Base-by-base conservation (phyloP, 495 filamentous ascomycete genomes). In the Hypomontagnella monticulosa region DNA sequence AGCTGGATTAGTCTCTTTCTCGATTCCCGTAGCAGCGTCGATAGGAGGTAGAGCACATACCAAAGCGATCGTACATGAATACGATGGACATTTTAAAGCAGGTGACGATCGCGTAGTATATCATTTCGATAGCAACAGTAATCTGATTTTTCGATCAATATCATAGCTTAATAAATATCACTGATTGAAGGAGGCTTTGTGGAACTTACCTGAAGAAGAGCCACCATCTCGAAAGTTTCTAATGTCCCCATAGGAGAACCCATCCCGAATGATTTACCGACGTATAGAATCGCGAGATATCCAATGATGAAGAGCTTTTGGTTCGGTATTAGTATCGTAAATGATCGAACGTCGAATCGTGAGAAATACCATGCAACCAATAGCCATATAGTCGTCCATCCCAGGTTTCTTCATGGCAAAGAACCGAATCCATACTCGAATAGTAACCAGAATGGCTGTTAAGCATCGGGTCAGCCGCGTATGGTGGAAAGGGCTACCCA, bases 71-170 rank as follows among this genome's bases (percentile, higher is more conserved):
- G 48, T 84, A 84, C 56, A 80, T 79, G 47, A 77, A 71, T 0
- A 84, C 61, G 44, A 84, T 84, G 1, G 81, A 84, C 2, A 68
- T 50, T 60, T 84, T 84, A 63, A 84, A 73, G 32, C 66, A 74
- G 23, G 67, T 71, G 18, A 82, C 19, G 20, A 70, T 54, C 14
- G 66, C 57, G 48, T 80, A 81, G 64, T 84, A 84, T 33, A 77
- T 73, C 30, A 78, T 64, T 42, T 84, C 69, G 38, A 84, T 79
- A 0, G 77, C 76, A 1, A 81, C 70, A 1, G 73, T 73, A 9
- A 64, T 51, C 70, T 77, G 55, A 4, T 32, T 23, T 1, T 40
- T 10, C n/a, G 33, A 30, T 71, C 30, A 61, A 54, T 48, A 33
- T n/a, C 12, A 5, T 42, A 4, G 9, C 18, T 15, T 3, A 6